Evolutionary conservation across 2,329 filamentous ascomycete species (phyloP).

Genomic region (Pseudogymnoascus sp.): DNA sequence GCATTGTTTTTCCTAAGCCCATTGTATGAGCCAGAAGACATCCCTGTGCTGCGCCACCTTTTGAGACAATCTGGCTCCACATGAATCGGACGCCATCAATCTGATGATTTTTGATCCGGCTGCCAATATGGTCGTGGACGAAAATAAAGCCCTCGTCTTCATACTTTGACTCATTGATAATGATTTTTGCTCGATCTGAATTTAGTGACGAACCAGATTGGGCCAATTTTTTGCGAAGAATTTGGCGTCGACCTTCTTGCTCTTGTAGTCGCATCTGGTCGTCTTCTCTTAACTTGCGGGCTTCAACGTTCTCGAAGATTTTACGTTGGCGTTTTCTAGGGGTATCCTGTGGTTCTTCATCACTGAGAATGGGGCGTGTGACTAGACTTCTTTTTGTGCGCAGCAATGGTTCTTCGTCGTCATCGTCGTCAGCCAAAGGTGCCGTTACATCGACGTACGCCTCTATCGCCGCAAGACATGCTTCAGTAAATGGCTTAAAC

Average conservation of each 20-base stretch:
- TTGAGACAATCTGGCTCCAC: conserved; percentile 72
- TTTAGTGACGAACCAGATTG: conserved; percentile 35
- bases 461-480: conserved; percentile 8
- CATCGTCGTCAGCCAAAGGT: conserved; percentile 17
- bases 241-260: conserved; percentile 44
- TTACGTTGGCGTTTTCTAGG: conserved; percentile 32
- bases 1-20: conserved; percentile 90
- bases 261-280: conserved; percentile 46
- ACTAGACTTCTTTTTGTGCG: background rate
- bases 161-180: conserved; percentile 59
- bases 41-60: conserved; percentile 47
- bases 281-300: conserved; percentile 42
- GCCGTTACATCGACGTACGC: background rate
- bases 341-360: conserved; percentile 12
- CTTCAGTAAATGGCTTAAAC: background rate
- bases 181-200: conserved; percentile 41
- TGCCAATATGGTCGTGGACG: conserved; percentile 55
- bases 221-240: conserved; percentile 40
- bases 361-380: background rate
- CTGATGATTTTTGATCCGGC: conserved; percentile 69
- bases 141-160: conserved; percentile 54
- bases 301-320: conserved; percentile 39
- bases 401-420: conserved; percentile 23
- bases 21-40: conserved; percentile 83
- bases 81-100: conserved; percentile 75